Conservation (phyloP, 352 stramenopile genomes). For the Phytophthora litchii region DNA sequence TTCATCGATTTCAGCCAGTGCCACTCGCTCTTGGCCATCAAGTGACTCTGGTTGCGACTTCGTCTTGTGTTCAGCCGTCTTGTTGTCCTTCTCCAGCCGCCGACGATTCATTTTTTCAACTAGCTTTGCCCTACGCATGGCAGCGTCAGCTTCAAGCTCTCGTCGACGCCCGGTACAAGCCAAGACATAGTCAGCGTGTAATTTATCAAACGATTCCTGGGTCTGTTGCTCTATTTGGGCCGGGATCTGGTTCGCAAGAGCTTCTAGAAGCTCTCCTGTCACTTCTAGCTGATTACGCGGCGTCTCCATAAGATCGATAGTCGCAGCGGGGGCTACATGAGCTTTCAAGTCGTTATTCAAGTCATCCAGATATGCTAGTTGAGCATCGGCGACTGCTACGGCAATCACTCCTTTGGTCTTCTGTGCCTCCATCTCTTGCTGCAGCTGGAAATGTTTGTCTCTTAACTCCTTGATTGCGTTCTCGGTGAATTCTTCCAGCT, state of each 20-base stretch:
- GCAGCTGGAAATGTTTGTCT: constrained; percentile 20
- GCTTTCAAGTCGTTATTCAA: background rate
- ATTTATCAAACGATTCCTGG: constrained; percentile 26
- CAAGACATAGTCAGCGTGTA: constrained; percentile 26
- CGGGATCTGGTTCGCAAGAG: constrained; percentile 29
- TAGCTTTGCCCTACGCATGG: constrained; percentile 25
- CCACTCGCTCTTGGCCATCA: constrained; percentile 19
- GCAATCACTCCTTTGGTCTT: constrained; percentile 14
- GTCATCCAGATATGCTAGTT: constrained; percentile 20
- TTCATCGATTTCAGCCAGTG: constrained; percentile 13
- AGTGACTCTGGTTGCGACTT: constrained; percentile 12
- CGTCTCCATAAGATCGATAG: background rate
- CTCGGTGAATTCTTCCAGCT: constrained; percentile 22
- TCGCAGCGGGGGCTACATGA: background rate
- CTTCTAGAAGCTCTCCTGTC: constrained; percentile 24
- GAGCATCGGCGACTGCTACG: constrained; percentile 26
- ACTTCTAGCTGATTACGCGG: constrained; percentile 4
- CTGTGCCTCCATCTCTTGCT: constrained; percentile 19
- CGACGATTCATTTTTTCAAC: constrained; percentile 27
- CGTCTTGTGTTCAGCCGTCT: background rate
- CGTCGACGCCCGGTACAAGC: constrained; percentile 19
- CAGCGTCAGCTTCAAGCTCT: constrained; percentile 38
- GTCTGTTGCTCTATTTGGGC: constrained; percentile 28
- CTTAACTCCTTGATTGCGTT: constrained; percentile 19
- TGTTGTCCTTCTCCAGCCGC: constrained; percentile 9